Base-by-base conservation (phyloP, 129 eudicot species). In the Saposhnikovia divaricata region DNA sequence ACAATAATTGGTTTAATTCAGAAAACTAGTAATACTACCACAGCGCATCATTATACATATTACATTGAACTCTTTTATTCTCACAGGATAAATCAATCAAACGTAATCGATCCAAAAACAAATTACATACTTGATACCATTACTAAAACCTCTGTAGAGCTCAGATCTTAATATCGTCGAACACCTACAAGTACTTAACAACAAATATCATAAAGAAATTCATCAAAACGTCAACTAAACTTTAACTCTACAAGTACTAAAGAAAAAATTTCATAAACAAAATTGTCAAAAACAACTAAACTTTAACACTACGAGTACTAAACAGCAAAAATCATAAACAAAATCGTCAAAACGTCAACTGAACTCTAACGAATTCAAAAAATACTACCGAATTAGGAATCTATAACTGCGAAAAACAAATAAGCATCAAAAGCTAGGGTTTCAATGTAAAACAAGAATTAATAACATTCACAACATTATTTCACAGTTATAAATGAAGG, bases 351-450 rank as follows among this genome's bases (percentile, higher is more conserved):
- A 70, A 31, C 65, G 68, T 79, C 55, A 68, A 48, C 43, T 23
- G 9, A 27, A 79, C 51, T 50, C n/a, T 18, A 68, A 70, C 50
- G 25, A 71, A 50, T 48, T 38, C 27, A 40, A 10, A 48, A 39
- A 38, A 10, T 28, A 14, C 31, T 68, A 79, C 46, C 69, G 21
- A 40, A 79, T 78, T 25, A 46, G 48, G 6, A 79, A 13, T 10
- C 48, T 5, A 48, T 46, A 70, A 25, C 63, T 44, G 2, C 16
- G 5, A 43, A 59, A 15, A 31, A 68, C 47, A 44, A 37, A 14
- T 13, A 80, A 25, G 10, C 68, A 53, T 39, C 50, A 72, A 51
- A 80, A 25, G 82, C 75, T 47, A 48, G 77, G 82, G 77, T 80
- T 80, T 80, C 28, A 1, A 5, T 50, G 18, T 16, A 15, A 15